These are phyloP conservation scores for Backusella morwellensis DNA, from an alignment of 192 early-diverging fungal genomes.

Conservation along the genomic window DNA sequence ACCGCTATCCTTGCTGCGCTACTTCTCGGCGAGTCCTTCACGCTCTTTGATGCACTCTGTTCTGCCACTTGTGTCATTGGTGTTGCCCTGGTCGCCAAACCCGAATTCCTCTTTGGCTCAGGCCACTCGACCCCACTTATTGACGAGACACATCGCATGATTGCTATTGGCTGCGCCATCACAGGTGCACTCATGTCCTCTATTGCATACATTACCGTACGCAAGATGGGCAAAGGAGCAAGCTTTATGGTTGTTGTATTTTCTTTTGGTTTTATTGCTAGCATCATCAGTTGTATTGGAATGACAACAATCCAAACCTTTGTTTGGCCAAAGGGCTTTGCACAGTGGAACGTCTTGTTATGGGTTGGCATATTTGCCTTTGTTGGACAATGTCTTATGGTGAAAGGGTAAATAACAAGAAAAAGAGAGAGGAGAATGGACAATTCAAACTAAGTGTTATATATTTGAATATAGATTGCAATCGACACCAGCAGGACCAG, in stretches of 20 bases:
- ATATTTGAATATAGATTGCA: conserved; percentile 44
- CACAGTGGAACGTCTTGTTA: conserved; percentile 48
- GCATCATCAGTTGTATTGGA: conserved; percentile 44
- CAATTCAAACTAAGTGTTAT: neutral
- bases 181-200: conserved; percentile 57
- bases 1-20: conserved; percentile 66
- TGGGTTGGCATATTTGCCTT: conserved; percentile 61
- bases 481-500: conserved; percentile 66
- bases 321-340: conserved; percentile 34
- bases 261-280: conserved; percentile 68
- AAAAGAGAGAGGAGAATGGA: neutral
- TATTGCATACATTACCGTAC: conserved; percentile 66
- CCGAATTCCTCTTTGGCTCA: conserved; percentile 38
- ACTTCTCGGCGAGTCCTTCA: conserved; percentile 64
- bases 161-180: conserved; percentile 50
- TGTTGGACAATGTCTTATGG: conserved; percentile 67
- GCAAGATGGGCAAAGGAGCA: conserved; percentile 65
- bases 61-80: conserved; percentile 57
- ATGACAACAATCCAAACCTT: conserved; percentile 39
- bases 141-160: conserved; percentile 3
- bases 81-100: conserved; percentile 61
- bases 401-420: conserved; percentile 51
- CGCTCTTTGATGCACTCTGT: conserved; percentile 49
- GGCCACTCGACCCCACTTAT: neutral
- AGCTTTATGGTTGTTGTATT: conserved; percentile 76